Percentiles rank a stretch among this genome's conserved stretches.
Conservation (phyloP, 1,139 yeast genomes). For the Saccharomyces hybrid region DNA sequence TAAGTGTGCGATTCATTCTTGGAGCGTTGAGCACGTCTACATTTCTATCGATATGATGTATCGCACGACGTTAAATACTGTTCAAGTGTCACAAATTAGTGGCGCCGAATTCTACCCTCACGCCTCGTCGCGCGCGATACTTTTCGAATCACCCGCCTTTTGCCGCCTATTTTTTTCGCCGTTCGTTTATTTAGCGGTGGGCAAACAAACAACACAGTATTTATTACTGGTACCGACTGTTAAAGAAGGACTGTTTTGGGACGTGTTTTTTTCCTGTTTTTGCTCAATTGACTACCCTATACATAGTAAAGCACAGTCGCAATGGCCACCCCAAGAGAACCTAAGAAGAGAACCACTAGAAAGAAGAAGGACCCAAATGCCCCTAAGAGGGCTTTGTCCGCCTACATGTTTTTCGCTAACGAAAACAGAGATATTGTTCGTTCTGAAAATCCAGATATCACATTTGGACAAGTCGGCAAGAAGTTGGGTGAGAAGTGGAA, state of each 20-base stretch:
- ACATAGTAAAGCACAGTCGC: neutral
- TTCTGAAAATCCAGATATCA: conserved; percentile 89
- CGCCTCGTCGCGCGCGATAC: neutral
- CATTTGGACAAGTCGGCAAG: conserved; percentile 89
- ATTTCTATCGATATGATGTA: neutral
- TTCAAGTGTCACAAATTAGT: neutral
- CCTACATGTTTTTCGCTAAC: conserved; percentile 98
- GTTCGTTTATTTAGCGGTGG: conserved; percentile 1
- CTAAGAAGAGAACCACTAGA: conserved; percentile 33
- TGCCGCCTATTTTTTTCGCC: conserved; percentile 1
- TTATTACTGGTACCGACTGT: neutral
- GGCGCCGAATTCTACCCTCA: neutral
- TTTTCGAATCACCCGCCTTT: neutral
- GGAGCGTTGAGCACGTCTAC: neutral
- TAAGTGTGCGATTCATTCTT: neutral
- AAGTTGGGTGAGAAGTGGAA: conserved; percentile 95
- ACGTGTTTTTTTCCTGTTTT: neutral
- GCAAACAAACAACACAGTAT: neutral
- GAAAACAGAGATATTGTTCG: conserved; percentile 93
- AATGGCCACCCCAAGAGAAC: conserved; percentile 2
- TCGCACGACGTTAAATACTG: neutral
- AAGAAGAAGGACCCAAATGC: conserved; percentile 81
- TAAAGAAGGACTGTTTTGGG: neutral
- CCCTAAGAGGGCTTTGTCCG: conserved; percentile 96
- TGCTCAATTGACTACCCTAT: neutral